Base-by-base conservation (phyloP, 139 green algal species). In the Eudorina sp. region DNA sequence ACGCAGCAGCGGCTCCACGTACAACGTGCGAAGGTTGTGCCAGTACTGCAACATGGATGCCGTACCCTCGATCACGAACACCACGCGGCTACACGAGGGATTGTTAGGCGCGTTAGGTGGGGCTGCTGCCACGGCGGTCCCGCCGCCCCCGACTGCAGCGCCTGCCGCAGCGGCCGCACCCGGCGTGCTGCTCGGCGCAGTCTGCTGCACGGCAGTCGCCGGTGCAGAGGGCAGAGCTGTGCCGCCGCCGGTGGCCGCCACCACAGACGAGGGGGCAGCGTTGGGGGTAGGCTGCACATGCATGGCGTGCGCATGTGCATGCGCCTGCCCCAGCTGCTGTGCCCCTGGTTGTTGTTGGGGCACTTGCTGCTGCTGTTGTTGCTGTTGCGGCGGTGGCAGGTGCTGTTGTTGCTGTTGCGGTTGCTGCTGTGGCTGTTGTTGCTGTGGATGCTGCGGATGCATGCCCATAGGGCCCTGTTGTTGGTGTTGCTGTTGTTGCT, bases 11-110 rank as follows among this genome's bases (percentile, higher is more conserved):
- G 62, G 74, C 85, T 90, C 85, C 4, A 90, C 60, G 31, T 81
- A 90, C 23, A 80, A 36, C 2, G 85, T 41, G 0, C 85, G 73
- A 29, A 83, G 29, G 45, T 80, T 81, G 74, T 75, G 74, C 74
- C 74, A 90, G 25, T 69, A 79, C 19, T 68, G 60, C 1, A 31
- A 19, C 85, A 85, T 90, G 9, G 74, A 64, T 13, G 75, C 85
- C 0, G 85, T 90, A 25, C n/a, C 62, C 74, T 90, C 85, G 0
- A 90, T 77, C 23, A 90, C 21, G 18, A 90, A 83, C 21, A 85
- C 74, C 18, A 90, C 75, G 0, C 85, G 85, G 31, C 45, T 70
- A 74, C 19, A 74, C 34, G 66, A 75, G 19, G 66, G 66, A 34
- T 58, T 58, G 51, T 16, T 58, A 16, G 51, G 51, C 51, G 51